phyloP scores from a whole-genome alignment of 2,329 filamentous ascomycete species.

The Aspergillus cejpii region DNA sequence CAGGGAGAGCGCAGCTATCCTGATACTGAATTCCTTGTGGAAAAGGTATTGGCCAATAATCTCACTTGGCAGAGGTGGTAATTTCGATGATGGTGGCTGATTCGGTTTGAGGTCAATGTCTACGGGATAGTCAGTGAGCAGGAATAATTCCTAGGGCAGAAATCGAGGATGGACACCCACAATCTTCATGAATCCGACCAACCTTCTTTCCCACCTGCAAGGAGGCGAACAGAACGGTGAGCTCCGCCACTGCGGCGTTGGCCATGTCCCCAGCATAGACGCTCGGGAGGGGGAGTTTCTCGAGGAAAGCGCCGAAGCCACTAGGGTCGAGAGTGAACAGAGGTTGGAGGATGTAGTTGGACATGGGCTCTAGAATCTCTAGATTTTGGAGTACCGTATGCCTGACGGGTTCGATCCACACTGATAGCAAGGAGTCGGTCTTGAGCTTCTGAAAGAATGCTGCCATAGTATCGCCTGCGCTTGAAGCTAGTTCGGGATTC shows the following conservation, averaged over 20 bases:
- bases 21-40: constrained; percentile 56
- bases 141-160: constrained; percentile 6
- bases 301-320: constrained; percentile 47
- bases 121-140: constrained; percentile 15
- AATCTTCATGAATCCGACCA: constrained; percentile 62
- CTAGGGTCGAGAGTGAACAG: constrained; percentile 30
- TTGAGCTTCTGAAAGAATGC: constrained; percentile 28
- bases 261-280: constrained; percentile 43
- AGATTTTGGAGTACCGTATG: constrained; percentile 34
- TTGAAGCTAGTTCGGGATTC: constrained; percentile 25
- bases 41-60: constrained; percentile 35
- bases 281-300: constrained; percentile 49
- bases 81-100: constrained; percentile 14
- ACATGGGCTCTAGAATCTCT: constrained; percentile 31
- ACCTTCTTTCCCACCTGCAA: constrained; percentile 65
- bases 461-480: constrained; percentile 25
- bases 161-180: constrained; percentile 35
- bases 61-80: constrained; percentile 28
- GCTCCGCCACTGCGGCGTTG: constrained; percentile 47
- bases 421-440: constrained; percentile 13
- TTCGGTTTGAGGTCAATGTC: constrained; percentile 25
- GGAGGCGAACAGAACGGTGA: constrained; percentile 58
- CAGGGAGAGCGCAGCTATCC: constrained; percentile 74
- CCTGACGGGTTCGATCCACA: constrained; percentile 36
- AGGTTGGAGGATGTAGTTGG: constrained; percentile 33